These are phyloP conservation scores for Dactylonectria macrodidyma DNA, from an alignment of 2,329 filamentous ascomycete species.

Conservation along the genomic window DNA sequence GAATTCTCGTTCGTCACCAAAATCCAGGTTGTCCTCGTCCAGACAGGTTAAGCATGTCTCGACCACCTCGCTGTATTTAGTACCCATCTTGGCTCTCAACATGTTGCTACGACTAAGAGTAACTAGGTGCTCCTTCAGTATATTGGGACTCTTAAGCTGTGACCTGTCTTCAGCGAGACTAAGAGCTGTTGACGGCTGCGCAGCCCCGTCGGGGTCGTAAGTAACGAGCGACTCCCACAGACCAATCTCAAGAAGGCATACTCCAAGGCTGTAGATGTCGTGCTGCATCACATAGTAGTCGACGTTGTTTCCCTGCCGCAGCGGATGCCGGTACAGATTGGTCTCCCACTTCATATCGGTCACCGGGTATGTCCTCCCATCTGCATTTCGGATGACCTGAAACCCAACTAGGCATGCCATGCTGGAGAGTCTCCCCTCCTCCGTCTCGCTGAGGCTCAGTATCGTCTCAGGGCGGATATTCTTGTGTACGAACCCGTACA, in stretches of 20 bases:
- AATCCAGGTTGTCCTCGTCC: slow-evolving; percentile 48
- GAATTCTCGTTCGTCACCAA: slow-evolving; percentile 43
- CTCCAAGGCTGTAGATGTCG: slow-evolving; percentile 70
- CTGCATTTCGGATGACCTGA: neutral
- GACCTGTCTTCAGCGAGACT: neutral
- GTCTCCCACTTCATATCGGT: slow-evolving; percentile 40
- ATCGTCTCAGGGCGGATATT: slow-evolving; percentile 61
- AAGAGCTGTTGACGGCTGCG: neutral
- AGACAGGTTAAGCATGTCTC: slow-evolving; percentile 54
- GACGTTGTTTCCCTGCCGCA: slow-evolving; percentile 58
- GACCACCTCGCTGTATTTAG: slow-evolving; percentile 49
- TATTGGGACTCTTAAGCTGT: neutral
- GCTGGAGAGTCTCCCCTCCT: slow-evolving; percentile 2
- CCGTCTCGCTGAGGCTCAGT: slow-evolving; percentile 47
- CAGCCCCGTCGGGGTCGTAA: slow-evolving; percentile 29
- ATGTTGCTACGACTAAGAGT: slow-evolving; percentile 17
- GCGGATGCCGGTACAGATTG: slow-evolving; percentile 67
- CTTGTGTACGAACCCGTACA: slow-evolving; percentile 62
- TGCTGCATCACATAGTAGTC: slow-evolving; percentile 66
- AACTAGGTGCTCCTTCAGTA: slow-evolving; percentile 30
- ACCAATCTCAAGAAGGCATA: slow-evolving; percentile 67
- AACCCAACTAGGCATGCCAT: neutral
- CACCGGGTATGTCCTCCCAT: neutral
- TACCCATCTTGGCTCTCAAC: slow-evolving; percentile 48
- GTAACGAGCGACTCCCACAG: slow-evolving; percentile 58